Evolutionary conservation across 331 rosid genomes (phyloP).

Genomic region (Malus hybrid): DNA sequence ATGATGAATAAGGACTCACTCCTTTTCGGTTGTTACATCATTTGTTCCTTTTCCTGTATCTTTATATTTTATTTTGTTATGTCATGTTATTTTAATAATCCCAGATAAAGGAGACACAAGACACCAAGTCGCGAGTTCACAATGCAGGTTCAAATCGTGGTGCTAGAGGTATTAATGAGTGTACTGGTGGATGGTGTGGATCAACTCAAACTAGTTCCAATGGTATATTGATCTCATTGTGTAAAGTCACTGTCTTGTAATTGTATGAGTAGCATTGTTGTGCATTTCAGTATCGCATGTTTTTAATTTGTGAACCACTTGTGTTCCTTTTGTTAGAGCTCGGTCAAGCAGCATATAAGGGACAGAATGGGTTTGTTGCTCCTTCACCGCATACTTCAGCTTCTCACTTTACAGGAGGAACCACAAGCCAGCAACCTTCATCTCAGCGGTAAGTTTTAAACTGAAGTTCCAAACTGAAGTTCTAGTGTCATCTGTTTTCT

Average conservation of each 20-base stretch:
- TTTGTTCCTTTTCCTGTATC: not conserved
- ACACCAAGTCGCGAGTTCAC: slow-evolving; percentile 18
- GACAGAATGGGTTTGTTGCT: slow-evolving; percentile 32
- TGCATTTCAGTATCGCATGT: slow-evolving; percentile 14
- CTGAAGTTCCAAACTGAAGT: not conserved
- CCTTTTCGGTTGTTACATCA: not conserved
- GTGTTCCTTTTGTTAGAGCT: slow-evolving; percentile 47
- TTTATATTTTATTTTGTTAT: not conserved
- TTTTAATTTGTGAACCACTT: slow-evolving; percentile 28
- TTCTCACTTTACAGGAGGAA: slow-evolving; percentile 18
- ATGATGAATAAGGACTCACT: not conserved
- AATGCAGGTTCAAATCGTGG: slow-evolving; percentile 20
- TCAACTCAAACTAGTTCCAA: slow-evolving; percentile 25
- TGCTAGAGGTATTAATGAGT: slow-evolving; percentile 23
- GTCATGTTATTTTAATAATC: not conserved
- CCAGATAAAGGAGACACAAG: slow-evolving; percentile 52
- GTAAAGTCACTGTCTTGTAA: not conserved
- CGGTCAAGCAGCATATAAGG: slow-evolving; percentile 29
- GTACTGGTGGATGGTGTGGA: slow-evolving; percentile 24
- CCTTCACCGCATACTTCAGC: slow-evolving; percentile 23
- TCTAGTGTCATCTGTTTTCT: not conserved
- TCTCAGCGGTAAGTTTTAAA: slow-evolving; percentile 29
- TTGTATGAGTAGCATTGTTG: not conserved
- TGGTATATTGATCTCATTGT: slow-evolving; percentile 32
- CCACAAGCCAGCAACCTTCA: slow-evolving; percentile 10